A percentile compares a stretch with the other conserved stretches of the same genome.
phyloP scores from a whole-genome alignment of 1,284 basidiomycete species.

The Somion occarium region DNA sequence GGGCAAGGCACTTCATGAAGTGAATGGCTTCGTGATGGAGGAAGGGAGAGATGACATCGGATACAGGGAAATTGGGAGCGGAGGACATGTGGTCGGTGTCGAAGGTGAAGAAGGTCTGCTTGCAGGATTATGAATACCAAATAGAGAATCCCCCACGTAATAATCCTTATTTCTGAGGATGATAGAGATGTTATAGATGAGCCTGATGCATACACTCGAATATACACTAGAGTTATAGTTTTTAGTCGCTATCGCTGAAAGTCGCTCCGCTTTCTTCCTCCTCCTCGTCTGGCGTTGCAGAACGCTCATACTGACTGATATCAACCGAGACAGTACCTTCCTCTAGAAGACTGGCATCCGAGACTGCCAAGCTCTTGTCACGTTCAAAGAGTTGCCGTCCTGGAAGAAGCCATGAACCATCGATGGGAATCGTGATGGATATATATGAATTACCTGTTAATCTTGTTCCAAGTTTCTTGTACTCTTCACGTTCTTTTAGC shows the following conservation, averaged over 20 bases:
- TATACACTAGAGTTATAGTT: constrained; percentile 4
- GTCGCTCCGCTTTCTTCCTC: constrained; percentile 58
- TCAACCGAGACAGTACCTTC: constrained; percentile 86
- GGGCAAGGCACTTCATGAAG: constrained; percentile 35
- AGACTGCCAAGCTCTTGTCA: constrained; percentile 61
- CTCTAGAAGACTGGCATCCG: constrained; percentile 74
- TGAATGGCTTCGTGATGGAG: constrained; percentile 58
- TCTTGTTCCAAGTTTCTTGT: constrained; percentile 61
- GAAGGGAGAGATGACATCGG: constrained; percentile 46
- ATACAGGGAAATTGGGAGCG: constrained; percentile 38
- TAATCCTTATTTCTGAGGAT: neutral
- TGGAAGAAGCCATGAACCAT: constrained; percentile 26
- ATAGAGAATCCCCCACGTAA: neutral
- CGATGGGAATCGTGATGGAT: neutral
- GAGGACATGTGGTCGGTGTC: constrained; percentile 33
- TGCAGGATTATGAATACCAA: constrained; percentile 40
- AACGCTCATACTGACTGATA: constrained; percentile 80
- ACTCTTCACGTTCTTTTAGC: constrained; percentile 88
- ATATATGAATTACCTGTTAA: constrained; percentile 50
- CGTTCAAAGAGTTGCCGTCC: constrained; percentile 89
- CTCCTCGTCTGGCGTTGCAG: constrained; percentile 49
- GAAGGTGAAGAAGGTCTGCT: constrained; percentile 35
- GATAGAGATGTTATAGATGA: neutral
- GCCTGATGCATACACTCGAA: neutral
- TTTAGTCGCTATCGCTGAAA: constrained; percentile 81